Evolutionary conservation across 352 stramenopile genomes (phyloP).

Genomic region (Thraustochytrium sp.): DNA sequence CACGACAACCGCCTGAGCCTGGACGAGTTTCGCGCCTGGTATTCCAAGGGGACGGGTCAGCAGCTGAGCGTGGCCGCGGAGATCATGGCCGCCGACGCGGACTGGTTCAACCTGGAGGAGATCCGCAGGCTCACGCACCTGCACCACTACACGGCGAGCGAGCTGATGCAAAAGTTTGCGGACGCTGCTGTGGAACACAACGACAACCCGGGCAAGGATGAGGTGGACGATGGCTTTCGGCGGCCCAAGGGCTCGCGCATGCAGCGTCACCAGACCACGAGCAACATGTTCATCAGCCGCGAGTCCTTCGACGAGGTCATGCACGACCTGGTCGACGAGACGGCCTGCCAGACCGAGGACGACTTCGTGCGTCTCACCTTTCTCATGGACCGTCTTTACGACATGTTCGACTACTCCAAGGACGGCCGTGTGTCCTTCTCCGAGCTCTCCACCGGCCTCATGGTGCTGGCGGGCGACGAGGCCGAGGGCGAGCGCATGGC

Average conservation of each 20-base stretch:
- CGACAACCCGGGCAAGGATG: too few relatives aligned
- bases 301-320: slow-evolving; percentile 41
- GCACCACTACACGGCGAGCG: background rate
- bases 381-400: slow-evolving; percentile 45
- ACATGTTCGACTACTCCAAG: slow-evolving; percentile 46
- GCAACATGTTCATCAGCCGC: background rate
- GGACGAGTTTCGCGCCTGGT: slow-evolving; percentile 35
- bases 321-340: slow-evolving; percentile 5
- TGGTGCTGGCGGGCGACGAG: slow-evolving; percentile 47
- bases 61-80: slow-evolving; percentile 33
- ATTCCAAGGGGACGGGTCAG: slow-evolving; percentile 8
- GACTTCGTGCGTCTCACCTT: slow-evolving; percentile 19
- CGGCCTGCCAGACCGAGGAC: slow-evolving; percentile 15
- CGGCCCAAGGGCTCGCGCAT: background rate
- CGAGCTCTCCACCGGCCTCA: slow-evolving; percentile 50
- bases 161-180: slow-evolving; percentile 3
- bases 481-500: slow-evolving; percentile 48
- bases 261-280: slow-evolving; percentile 11
- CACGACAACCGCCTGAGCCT: background rate
- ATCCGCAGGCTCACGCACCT: slow-evolving; percentile 17
- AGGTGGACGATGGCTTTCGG: background rate
- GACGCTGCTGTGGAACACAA: background rate
- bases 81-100: slow-evolving; percentile 25
- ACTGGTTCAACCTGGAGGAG: slow-evolving; percentile 34
- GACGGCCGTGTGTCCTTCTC: slow-evolving; percentile 48